Evolutionary conservation across 139 green algal genomes (phyloP).

Genomic region (Parachlorella kessleri): DNA sequence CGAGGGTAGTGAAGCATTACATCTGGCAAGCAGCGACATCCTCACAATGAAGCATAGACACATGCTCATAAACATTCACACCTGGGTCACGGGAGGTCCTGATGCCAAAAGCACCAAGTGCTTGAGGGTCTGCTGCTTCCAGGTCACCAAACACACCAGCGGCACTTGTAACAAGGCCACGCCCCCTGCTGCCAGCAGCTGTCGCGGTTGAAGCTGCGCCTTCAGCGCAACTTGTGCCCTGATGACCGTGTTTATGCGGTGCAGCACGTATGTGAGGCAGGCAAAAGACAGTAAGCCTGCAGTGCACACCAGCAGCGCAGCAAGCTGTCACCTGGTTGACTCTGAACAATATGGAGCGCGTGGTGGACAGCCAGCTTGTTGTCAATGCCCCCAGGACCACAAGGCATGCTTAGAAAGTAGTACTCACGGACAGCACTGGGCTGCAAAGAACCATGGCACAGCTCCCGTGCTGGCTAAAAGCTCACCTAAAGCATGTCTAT

Average conservation of each 20-base stretch:
- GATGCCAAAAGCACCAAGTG: slow-evolving; percentile 21
- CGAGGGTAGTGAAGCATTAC: too few species aligned
- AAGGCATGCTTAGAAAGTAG: too few species aligned
- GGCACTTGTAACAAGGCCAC: slow-evolving; percentile 5
- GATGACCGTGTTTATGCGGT: slow-evolving; percentile 25
- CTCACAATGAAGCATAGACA: too few species aligned
- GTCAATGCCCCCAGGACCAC: too few species aligned
- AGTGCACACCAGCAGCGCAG: neutral
- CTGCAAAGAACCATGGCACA: too few species aligned
- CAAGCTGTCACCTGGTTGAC: too few species aligned
- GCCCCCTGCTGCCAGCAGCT: slow-evolving; percentile 25
- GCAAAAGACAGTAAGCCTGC: slow-evolving; percentile 29
- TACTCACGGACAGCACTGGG: too few species aligned
- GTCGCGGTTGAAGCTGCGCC: neutral
- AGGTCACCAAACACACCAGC: slow-evolving; percentile 1
- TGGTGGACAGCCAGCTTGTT: too few species aligned
- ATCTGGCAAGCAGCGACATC: too few species aligned
- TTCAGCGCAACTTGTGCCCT: slow-evolving; percentile 42
- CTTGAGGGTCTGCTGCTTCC: slow-evolving; percentile 16
- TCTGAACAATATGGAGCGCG: too few species aligned
- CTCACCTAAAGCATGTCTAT: slow-evolving; percentile 17
- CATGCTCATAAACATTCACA: too few species aligned
- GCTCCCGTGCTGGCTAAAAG: too few species aligned
- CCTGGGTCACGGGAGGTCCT: neutral
- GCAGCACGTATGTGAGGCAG: slow-evolving; percentile 32